A percentile compares a stretch with the other conserved stretches of the same genome.
Evolutionary conservation across 306 rosid species (phyloP).

Genomic region (Gillenia trifoliata): DNA sequence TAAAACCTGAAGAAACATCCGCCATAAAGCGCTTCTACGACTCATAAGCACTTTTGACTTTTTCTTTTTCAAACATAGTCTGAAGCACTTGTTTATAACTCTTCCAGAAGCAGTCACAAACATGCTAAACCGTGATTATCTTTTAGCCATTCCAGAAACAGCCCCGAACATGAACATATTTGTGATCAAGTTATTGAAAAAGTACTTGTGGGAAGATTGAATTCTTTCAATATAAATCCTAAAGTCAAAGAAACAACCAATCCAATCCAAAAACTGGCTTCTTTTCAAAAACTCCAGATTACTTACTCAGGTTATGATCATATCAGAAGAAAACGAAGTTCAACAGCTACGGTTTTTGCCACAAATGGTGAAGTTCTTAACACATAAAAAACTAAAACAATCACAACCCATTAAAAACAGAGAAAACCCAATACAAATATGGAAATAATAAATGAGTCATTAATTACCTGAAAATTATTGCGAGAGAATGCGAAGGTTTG

Average conservation of each 20-base stretch:
- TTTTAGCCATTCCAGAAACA: no score
- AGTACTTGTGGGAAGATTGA: no score
- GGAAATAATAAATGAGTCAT: slow-evolving; percentile 16
- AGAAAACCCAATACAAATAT: background rate
- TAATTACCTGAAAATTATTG: slow-evolving; percentile 40
- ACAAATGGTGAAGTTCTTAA: slow-evolving; percentile 14
- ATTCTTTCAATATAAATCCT: background rate
- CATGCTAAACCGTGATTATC: no score
- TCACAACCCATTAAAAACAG: background rate
- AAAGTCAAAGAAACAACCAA: background rate
- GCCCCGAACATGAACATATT: background rate
- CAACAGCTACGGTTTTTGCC: slow-evolving; percentile 1
- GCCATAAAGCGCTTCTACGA: no score
- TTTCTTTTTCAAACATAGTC: no score
- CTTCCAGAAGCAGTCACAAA: no score
- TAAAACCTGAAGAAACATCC: no score
- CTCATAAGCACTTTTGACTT: no score
- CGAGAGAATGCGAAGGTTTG: slow-evolving; percentile 28
- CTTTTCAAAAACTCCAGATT: background rate
- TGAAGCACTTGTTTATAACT: no score
- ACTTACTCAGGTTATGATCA: background rate
- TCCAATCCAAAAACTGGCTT: background rate
- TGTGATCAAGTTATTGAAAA: background rate
- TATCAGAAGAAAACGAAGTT: background rate
- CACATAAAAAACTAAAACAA: background rate